A percentile compares a stretch with the other conserved stretches of the same genome.
phyloP scores from a whole-genome alignment of 768 basidiomycete genomes.

The Mycena albidolilacea region DNA sequence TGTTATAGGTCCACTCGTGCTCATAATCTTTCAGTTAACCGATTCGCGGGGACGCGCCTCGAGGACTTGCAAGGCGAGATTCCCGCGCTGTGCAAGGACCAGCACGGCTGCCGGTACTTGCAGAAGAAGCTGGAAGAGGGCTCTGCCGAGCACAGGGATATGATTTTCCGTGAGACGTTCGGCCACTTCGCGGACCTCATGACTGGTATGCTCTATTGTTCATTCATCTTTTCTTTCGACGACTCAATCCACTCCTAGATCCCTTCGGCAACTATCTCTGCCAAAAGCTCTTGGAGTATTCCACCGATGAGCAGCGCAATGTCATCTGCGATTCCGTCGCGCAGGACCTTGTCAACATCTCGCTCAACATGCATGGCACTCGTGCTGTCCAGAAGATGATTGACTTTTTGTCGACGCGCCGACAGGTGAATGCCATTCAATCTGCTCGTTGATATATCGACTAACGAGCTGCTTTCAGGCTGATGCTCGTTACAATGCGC shows the following conservation, averaged over 20 bases:
- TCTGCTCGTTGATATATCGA: conserved; percentile 56
- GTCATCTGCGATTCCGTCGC: conserved; percentile 98
- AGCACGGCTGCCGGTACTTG: conserved; percentile 97
- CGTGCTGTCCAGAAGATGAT: conserved; percentile 99
- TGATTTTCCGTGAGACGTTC: conserved; percentile 99
- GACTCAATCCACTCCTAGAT: conserved; percentile 62
- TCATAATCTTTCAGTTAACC: conserved; percentile 76
- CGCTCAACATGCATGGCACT: conserved; percentile 99
- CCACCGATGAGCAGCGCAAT: conserved; percentile 97
- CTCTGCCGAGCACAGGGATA: conserved; percentile 94
- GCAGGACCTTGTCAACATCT: conserved; percentile 97
- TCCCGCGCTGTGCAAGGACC: conserved; percentile 95
- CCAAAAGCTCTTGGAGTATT: conserved; percentile 97
- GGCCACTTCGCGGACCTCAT: conserved; percentile 98
- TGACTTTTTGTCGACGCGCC: conserved; percentile 95
- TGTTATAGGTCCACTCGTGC: conserved; percentile 17
- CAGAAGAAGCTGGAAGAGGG: conserved; percentile 99
- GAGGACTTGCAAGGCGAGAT: conserved; percentile 98
- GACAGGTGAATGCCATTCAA: conserved; percentile 78
- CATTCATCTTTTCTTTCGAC: conserved; percentile 9
- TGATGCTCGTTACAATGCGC: conserved; percentile 86
- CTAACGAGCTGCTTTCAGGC: conserved; percentile 74
- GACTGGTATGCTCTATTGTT: conserved; percentile 75
- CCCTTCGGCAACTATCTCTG: conserved; percentile 99
- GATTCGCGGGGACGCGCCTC: conserved; percentile 95